These are phyloP conservation scores for Dothidotthia symphoricarpi DNA, from an alignment of 2,329 filamentous ascomycete genomes.

Conservation along the genomic window DNA sequence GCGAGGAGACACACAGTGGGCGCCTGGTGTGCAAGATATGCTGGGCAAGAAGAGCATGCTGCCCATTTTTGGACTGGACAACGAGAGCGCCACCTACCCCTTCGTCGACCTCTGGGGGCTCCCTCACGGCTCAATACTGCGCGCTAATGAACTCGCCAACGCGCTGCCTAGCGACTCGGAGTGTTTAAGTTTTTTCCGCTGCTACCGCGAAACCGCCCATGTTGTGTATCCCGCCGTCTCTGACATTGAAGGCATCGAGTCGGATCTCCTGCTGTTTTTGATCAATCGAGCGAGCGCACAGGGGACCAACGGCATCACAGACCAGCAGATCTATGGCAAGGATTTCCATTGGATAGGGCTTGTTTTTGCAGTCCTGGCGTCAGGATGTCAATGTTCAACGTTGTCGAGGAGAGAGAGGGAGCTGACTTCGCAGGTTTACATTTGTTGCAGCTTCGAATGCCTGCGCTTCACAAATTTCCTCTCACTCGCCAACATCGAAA, in stretches of 20 bases:
- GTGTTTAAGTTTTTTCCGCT: slow-evolving; percentile 57
- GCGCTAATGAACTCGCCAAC: slow-evolving; percentile 58
- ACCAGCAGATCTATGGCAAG: slow-evolving; percentile 58
- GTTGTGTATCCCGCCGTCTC: slow-evolving; percentile 62
- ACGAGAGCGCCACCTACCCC: slow-evolving; percentile 62
- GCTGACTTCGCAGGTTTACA: slow-evolving; percentile 63
- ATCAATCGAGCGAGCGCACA: slow-evolving; percentile 51
- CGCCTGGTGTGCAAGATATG: slow-evolving; percentile 56
- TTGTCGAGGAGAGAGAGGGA: slow-evolving; percentile 60
- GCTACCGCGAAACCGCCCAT: slow-evolving; percentile 58
- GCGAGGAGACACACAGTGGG: slow-evolving; percentile 46
- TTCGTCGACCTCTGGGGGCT: slow-evolving; percentile 64
- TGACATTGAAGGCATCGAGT: slow-evolving; percentile 56
- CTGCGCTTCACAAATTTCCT: slow-evolving; percentile 63
- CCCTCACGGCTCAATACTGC: slow-evolving; percentile 57
- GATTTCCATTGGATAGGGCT: slow-evolving; percentile 59
- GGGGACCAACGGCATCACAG: slow-evolving; percentile 47
- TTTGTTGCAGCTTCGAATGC: slow-evolving; percentile 65
- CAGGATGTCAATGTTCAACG: slow-evolving; percentile 60
- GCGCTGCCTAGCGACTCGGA: slow-evolving; percentile 59
- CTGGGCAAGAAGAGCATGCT: slow-evolving; percentile 60
- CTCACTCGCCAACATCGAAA: slow-evolving; percentile 60
- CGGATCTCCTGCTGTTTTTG: slow-evolving; percentile 54
- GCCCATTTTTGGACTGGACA: slow-evolving; percentile 62
- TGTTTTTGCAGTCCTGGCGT: slow-evolving; percentile 62